Evolutionary conservation across 129 eudicot genomes (phyloP), one percentile per base, ranked within the genome.

Genomic region (Ambrosia trifida): DNA sequence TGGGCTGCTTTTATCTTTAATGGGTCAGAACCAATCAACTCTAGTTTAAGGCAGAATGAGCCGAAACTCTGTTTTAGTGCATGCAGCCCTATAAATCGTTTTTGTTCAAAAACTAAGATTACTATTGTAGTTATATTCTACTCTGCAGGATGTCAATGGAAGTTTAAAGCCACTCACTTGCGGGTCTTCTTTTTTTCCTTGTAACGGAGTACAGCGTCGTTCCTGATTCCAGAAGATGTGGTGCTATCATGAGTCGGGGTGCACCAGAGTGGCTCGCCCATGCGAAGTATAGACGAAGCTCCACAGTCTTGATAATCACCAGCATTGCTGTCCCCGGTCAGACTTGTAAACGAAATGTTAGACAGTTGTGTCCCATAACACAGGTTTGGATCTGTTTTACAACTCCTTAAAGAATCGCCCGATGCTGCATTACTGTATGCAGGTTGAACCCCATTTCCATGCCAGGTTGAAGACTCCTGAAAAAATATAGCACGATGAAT

Each of bases 241-340:
- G 94, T 75, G 80, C 62, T 78, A 46, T 91, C 96, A 7, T 86
- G 83, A 78, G 77, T 65, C 19, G 77, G 86, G 76, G 91, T 76
- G 72, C 76, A 69, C 89, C 96, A 84, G n/a, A 91, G 96, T 32
- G 96, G 96, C 73, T 86, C 96, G 31, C 89, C 96, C 83, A 73
- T 76, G 45, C 81, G 77, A 69, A 81, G 82, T 88, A 84, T 71
- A 33, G 91, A 76, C 13, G 97, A 86, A 65, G 96, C 95, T 53
- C 89, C 96, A 83, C 91, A 92, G 54, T 89, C 98, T 79, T 92
- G 98, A 81, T 92, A 81, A 79, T 91, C 98, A 38, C 79, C 91
- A 30, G 78, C 89, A 75, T 83, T 88, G 51, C 86, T 87, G 58
- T 92, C 98, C 18, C 96, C 96, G 0, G 91, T 86, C 31, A 86